Base-by-base conservation (phyloP, 202 grass and related monocot genomes). In the Cymbopogon flexuosus region DNA sequence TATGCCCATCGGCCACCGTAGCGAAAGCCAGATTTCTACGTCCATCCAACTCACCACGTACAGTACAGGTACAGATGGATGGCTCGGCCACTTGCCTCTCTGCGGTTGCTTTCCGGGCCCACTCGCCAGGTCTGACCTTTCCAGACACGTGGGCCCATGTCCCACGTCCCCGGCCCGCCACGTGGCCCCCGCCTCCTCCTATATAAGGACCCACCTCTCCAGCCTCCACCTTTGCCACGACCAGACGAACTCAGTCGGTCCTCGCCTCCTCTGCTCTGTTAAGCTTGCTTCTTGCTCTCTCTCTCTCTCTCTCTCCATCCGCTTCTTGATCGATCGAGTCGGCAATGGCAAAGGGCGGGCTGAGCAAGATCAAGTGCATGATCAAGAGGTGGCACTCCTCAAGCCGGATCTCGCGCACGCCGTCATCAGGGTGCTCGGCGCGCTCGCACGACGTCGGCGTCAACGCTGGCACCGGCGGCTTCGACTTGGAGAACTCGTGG, bases 331-430 rank as follows among this genome's bases (percentile, higher is more conserved):
- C 40, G 11, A 19, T 43, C 43, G 43, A 43, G 10, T 4, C 68
- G 23, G 58, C 49, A 30, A 92, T 88, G 89, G 90, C 85, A 21
- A 94, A 87, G 85, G 87, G 91, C 11, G 89, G 89, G 11, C 91
- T 97, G 65, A 91, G 94, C 78, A 97, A 94, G 91, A 83, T 97
- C 61, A 90, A 93, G 79, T 93, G 91, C 85, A 94, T 94, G 83
- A 91, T 97, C 70, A 97, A 85, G 85, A 65, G 94, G 78, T 97
- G 94, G 94, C 77, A 97, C 85, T 94, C 94, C 2, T 90, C 91
- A 9, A 86, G 88, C 74, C 63, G 88, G 34, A 80, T 97, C 69
- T 84, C 89, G 1, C 87, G 89, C 79, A 84, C 89, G 65, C 76
- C 81, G 35, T 78, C 92, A 23, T 74, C 89, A 15, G 73, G 51